Conservation (phyloP, 148 eudicot species). For the Rhododendron molle region DNA sequence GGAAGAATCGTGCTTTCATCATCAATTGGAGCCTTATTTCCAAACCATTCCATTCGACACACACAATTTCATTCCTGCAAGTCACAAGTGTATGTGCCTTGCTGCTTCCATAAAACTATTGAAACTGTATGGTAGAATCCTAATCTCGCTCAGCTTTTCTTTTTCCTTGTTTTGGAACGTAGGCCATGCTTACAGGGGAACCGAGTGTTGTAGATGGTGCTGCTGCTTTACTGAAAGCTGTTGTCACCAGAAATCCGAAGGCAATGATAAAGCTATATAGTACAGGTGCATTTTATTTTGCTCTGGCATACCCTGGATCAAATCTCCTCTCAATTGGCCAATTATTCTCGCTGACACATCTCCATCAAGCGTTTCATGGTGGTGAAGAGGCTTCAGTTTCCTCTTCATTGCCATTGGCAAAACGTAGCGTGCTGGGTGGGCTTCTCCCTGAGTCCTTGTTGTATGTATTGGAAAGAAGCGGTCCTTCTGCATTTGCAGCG, state of each 20-base stretch:
- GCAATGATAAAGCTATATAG: conserved; percentile 93
- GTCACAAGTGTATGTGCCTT: background rate
- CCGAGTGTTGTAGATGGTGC: conserved; percentile 89
- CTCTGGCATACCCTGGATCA: conserved; percentile 98
- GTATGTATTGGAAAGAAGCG: conserved; percentile 94
- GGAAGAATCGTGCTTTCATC: background rate
- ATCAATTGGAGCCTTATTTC: background rate
- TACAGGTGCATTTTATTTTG: conserved; percentile 95
- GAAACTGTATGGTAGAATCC: background rate
- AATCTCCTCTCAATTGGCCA: conserved; percentile 88
- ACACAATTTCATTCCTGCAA: background rate
- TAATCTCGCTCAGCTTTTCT: background rate
- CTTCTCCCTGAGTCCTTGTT: conserved; percentile 93
- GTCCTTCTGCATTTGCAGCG: conserved; percentile 92
- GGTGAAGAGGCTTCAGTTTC: conserved; percentile 99
- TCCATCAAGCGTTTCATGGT: conserved; percentile 98
- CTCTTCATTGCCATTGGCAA: conserved; percentile 91
- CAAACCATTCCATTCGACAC: background rate
- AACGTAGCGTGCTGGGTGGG: conserved; percentile 97
- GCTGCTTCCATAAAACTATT: background rate
- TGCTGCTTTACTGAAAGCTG: conserved; percentile 86
- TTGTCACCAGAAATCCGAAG: conserved; percentile 93
- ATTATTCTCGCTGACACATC: conserved; percentile 86
- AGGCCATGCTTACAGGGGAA: conserved; percentile 97
- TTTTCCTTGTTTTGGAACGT: conserved; percentile 11